phyloP scores from a whole-genome alignment of 345 rosid species.

The Turritis glabra region DNA sequence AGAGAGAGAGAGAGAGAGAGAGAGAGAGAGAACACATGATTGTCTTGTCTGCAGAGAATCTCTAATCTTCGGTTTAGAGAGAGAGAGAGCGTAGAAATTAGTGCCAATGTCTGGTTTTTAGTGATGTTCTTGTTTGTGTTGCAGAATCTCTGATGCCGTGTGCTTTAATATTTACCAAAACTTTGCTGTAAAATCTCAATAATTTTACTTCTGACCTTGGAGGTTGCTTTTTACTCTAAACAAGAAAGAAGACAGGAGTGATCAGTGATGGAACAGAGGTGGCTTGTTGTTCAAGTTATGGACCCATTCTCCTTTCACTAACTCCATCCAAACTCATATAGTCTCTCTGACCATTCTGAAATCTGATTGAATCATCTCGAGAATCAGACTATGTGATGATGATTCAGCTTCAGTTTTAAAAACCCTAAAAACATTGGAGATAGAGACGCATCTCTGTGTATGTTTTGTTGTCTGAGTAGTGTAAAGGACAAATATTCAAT shows the following conservation, averaged over 20 bases:
- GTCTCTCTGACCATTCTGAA: conserved; percentile 13
- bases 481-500: background rate
- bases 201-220: conserved; percentile 15
- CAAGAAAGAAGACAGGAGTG: conserved; percentile 17
- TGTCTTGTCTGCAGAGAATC: conserved; percentile 32
- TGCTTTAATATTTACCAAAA: conserved; percentile 25
- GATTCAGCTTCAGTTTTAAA: conserved; percentile 8
- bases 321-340: conserved; percentile 8
- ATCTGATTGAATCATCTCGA: background rate
- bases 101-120: conserved; percentile 21
- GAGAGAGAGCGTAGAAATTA: conserved; percentile 9
- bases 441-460: conserved; percentile 9
- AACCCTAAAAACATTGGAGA: conserved; percentile 14
- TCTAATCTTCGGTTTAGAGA: conserved; percentile 4
- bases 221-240: conserved; percentile 35
- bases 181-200: conserved; percentile 6
- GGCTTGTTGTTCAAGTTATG: conserved; percentile 33
- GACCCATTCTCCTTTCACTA: conserved; percentile 29
- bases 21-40: background rate
- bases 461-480: background rate
- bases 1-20: background rate
- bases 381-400: background rate
- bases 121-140: conserved; percentile 19
- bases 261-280: conserved; percentile 28
- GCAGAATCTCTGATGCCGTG: conserved; percentile 40